Conservation (phyloP, 257 asterid genomes). For the Nicotiana benthamiana region DNA sequence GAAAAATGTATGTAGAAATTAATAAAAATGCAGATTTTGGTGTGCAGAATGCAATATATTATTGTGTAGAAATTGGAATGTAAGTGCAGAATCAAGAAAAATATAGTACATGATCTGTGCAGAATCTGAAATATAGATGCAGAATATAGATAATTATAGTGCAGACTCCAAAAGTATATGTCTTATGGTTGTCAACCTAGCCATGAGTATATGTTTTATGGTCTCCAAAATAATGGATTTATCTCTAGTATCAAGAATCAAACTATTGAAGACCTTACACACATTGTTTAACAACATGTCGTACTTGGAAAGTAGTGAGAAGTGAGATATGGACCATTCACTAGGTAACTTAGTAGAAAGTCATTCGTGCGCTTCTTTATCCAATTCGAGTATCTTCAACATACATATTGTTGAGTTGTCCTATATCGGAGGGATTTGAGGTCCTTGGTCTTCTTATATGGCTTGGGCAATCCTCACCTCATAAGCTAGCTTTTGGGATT, state of each 20-base stretch:
- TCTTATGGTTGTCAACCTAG: neutral
- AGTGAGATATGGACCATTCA: conserved; percentile 5
- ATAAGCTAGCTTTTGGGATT: no score
- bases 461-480: no score
- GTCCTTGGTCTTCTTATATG: no score
- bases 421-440: no score
- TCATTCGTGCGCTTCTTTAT: neutral
- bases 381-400: neutral
- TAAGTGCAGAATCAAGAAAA: no score
- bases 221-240: neutral
- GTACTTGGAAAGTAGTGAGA: neutral
- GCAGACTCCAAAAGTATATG: no score
- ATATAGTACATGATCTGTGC: no score
- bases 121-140: no score
- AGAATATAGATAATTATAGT: no score
- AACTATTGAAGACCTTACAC: neutral
- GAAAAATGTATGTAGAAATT: neutral
- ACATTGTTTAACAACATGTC: neutral
- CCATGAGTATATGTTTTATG: neutral
- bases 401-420: no score
- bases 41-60: neutral
- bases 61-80: no score
- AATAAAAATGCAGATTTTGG: neutral
- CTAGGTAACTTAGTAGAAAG: neutral
- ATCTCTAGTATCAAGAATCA: neutral